Percentiles rank a stretch among this genome's conserved stretches.
These are phyloP conservation scores for Aspergillus heteromorphus DNA, from an alignment of 495 filamentous ascomycete genomes.

Conservation along the genomic window DNA sequence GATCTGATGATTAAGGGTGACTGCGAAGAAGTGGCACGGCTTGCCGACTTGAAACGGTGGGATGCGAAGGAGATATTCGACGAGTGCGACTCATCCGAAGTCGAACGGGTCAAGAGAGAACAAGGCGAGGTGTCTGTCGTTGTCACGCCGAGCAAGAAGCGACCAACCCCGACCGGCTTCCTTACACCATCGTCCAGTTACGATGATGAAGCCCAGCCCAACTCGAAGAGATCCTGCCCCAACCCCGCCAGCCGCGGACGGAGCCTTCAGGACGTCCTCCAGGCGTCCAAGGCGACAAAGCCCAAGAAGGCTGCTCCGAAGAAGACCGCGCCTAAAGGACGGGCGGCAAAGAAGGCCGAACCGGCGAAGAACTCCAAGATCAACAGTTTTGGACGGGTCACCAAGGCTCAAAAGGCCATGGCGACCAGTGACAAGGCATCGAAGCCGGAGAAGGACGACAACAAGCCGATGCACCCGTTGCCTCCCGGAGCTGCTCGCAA, in stretches of 20 bases:
- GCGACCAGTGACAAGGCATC: constrained; percentile 16
- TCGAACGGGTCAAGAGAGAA: constrained; percentile 33
- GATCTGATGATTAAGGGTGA: constrained; percentile 83
- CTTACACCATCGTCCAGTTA: constrained; percentile 57
- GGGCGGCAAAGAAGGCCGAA: constrained; percentile 19
- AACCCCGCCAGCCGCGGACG: constrained; percentile 30
- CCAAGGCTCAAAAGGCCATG: constrained; percentile 27
- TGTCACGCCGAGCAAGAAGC: constrained; percentile 38
- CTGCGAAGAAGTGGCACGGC: constrained; percentile 79
- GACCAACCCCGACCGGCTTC: constrained; percentile 41
- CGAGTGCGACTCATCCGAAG: constrained; percentile 36
- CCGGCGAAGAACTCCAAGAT: constrained; percentile 29
- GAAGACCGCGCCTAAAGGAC: constrained; percentile 17
- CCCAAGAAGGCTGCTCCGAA: constrained; percentile 20
- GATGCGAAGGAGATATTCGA: constrained; percentile 54
- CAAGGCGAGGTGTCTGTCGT: constrained; percentile 34
- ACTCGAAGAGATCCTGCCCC: constrained; percentile 12
- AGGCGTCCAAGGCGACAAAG: constrained; percentile 20
- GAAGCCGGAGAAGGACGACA: constrained; percentile 24
- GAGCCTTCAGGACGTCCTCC: constrained; percentile 27
- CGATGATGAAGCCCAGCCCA: constrained; percentile 29
- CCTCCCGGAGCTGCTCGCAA: constrained; percentile 36
- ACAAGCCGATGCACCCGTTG: constrained; percentile 36
- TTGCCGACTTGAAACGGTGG: constrained; percentile 70
- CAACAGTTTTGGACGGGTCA: constrained; percentile 35